Percentiles rank a stretch among this genome's conserved stretches.
These are phyloP conservation scores for Phytophthora uliginosa DNA, from an alignment of 352 stramenopile genomes.

Conservation along the genomic window DNA sequence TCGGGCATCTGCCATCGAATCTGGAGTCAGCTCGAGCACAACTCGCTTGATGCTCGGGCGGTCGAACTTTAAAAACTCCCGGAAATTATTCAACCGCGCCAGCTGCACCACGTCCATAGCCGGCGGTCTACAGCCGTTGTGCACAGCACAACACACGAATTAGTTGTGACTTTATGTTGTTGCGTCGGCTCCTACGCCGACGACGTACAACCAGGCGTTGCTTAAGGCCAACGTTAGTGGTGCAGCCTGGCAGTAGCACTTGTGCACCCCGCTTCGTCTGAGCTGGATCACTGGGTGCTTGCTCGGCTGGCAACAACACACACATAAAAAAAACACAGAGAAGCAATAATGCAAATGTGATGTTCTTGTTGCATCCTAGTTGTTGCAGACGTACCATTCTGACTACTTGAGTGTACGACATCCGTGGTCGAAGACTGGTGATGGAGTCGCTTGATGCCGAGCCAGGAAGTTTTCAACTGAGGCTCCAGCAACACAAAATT, in stretches of 20 bases:
- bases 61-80: constrained; percentile 74
- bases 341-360: neutral
- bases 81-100: constrained; percentile 59
- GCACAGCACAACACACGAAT: neutral
- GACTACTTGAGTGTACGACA: constrained; percentile 6
- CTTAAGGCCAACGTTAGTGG: constrained; percentile 23
- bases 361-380: neutral
- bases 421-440: constrained; percentile 2
- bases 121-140: constrained; percentile 44
- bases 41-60: constrained; percentile 48
- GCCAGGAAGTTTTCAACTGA: constrained; percentile 18
- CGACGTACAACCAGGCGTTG: constrained; percentile 17
- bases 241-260: constrained; percentile 58
- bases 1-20: constrained; percentile 45
- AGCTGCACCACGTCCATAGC: constrained; percentile 69
- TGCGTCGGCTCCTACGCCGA: neutral
- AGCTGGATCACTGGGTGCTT: constrained; percentile 61
- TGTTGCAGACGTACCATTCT: constrained; percentile 8
- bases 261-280: constrained; percentile 54
- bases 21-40: constrained; percentile 70
- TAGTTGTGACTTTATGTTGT: neutral
- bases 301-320: constrained; percentile 20
- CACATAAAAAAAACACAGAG: neutral
- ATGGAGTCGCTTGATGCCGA: constrained; percentile 16
- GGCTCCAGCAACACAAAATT: neutral